Percentiles rank a stretch among this genome's conserved stretches.
These are phyloP conservation scores for Trametes gibbosa DNA, from an alignment of 768 basidiomycete species.

Conservation along the genomic window DNA sequence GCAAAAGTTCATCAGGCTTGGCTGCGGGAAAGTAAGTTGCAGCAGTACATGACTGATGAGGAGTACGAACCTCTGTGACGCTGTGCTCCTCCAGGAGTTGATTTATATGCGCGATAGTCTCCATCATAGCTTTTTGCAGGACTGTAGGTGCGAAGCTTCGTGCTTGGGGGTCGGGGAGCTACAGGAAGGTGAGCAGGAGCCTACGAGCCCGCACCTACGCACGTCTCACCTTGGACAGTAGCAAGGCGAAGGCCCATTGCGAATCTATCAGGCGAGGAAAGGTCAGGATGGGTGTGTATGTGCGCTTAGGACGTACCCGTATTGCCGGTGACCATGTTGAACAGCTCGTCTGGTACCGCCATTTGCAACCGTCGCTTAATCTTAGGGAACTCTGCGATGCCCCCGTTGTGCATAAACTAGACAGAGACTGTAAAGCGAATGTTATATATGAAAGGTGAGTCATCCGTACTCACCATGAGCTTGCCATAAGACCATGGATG, in stretches of 20 bases:
- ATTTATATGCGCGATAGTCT: slow-evolving; percentile 82
- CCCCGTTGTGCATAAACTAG: slow-evolving; percentile 97
- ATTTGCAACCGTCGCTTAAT: slow-evolving; percentile 82
- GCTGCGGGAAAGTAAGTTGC: slow-evolving; percentile 40
- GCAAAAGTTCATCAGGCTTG: slow-evolving; percentile 92
- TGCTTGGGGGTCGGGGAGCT: slow-evolving; percentile 83
- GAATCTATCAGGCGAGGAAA: slow-evolving; percentile 55
- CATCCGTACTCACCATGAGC: slow-evolving; percentile 66
- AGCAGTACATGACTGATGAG: not conserved
- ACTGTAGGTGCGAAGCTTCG: slow-evolving; percentile 67
- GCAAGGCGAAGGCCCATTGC: slow-evolving; percentile 95
- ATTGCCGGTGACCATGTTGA: slow-evolving; percentile 86
- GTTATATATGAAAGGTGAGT: not conserved
- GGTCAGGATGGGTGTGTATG: not conserved
- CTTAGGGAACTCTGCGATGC: slow-evolving; percentile 77
- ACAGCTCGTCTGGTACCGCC: slow-evolving; percentile 77
- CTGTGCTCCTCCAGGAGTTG: slow-evolving; percentile 66
- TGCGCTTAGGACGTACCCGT: slow-evolving; percentile 56
- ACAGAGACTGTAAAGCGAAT: not conserved
- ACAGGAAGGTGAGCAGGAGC: not conserved
- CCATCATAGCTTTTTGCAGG: slow-evolving; percentile 83
- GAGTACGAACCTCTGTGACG: slow-evolving; percentile 59
- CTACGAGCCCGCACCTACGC: not conserved
- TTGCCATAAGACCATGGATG: slow-evolving; percentile 93
- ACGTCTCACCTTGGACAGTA: slow-evolving; percentile 68